Evolutionary conservation across 1,284 basidiomycete genomes (phyloP).

Genomic region (Polyporus tsugae): DNA sequence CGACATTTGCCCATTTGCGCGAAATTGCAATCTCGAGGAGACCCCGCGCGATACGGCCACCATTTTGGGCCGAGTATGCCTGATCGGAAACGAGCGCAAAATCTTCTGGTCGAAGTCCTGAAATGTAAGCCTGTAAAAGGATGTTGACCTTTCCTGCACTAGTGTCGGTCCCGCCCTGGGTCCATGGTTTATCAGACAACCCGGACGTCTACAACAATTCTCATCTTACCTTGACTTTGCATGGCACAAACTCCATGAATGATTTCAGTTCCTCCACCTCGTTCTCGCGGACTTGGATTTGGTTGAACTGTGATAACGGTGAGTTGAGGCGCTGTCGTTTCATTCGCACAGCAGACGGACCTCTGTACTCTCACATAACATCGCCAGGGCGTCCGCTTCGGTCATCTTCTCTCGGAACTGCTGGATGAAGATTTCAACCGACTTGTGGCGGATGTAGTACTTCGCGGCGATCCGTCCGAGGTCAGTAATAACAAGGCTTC

Average conservation of each 20-base stretch:
- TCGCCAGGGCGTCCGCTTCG: slow-evolving; percentile 90
- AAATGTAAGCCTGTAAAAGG: slow-evolving; percentile 92
- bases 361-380: slow-evolving; percentile 93
- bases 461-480: slow-evolving; percentile 95
- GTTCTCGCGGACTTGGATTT: slow-evolving; percentile 93
- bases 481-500: slow-evolving; percentile 82
- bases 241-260: slow-evolving; percentile 78
- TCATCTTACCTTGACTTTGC: slow-evolving; percentile 73
- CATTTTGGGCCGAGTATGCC: slow-evolving; percentile 94
- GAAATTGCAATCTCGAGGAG: slow-evolving; percentile 95
- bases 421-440: slow-evolving; percentile 91
- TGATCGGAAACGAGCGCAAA: slow-evolving; percentile 97
- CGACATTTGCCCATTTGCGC: slow-evolving; percentile 88
- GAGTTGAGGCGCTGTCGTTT: not conserved
- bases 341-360: slow-evolving; percentile 47
- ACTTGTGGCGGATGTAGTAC: slow-evolving; percentile 92
- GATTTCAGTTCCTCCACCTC: slow-evolving; percentile 87
- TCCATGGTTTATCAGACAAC: not conserved
- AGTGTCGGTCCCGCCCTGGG: slow-evolving; percentile 5
- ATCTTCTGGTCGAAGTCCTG: slow-evolving; percentile 84
- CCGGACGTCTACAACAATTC: not conserved
- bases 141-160: slow-evolving; percentile 81
- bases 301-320: slow-evolving; percentile 75
- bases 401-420: slow-evolving; percentile 88
- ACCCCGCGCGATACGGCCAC: slow-evolving; percentile 92